These are phyloP conservation scores for Salix purpurea DNA, from an alignment of 345 rosid genomes.

Conservation along the genomic window DNA sequence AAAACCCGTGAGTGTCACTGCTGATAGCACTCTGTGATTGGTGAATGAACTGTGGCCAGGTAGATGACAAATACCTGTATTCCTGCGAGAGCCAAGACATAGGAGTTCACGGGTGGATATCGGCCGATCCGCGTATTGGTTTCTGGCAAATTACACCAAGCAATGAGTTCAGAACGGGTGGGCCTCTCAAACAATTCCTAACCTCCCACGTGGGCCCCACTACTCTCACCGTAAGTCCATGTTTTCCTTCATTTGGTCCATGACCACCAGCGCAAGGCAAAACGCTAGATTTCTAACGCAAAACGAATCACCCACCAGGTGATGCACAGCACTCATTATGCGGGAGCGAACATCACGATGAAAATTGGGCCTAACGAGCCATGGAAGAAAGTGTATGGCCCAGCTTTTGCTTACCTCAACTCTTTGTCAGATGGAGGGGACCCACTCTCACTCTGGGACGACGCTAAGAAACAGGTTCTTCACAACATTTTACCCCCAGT, in stretches of 20 bases:
- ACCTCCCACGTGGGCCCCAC: slow-evolving; percentile 31
- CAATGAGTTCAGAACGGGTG: slow-evolving; percentile 23
- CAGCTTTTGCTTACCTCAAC: slow-evolving; percentile 20
- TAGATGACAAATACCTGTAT: slow-evolving; percentile 28
- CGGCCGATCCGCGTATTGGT: slow-evolving; percentile 8
- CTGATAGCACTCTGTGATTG: background rate
- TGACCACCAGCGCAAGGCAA: no score
- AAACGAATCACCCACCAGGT: slow-evolving; percentile 9
- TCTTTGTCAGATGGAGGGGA: background rate
- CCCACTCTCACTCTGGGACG: slow-evolving; percentile 17
- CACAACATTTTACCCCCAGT: background rate
- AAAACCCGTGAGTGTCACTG: no score
- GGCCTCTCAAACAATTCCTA: slow-evolving; percentile 25
- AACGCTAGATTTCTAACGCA: background rate
- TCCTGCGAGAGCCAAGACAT: slow-evolving; percentile 16
- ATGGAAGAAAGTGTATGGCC: slow-evolving; percentile 33
- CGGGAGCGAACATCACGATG: slow-evolving; percentile 18
- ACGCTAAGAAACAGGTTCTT: slow-evolving; percentile 24
- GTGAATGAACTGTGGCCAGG: slow-evolving; percentile 2
- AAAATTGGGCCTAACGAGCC: slow-evolving; percentile 11
- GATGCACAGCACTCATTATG: slow-evolving; percentile 26
- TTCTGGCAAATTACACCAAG: slow-evolving; percentile 28
- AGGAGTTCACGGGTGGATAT: slow-evolving; percentile 26
- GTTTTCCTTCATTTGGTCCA: no score
- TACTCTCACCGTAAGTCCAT: slow-evolving; percentile 10